Percentiles rank a stretch among this genome's conserved stretches.
These are phyloP conservation scores for Beauveria varroae DNA, from an alignment of 2,329 filamentous ascomycete species.

Conservation along the genomic window DNA sequence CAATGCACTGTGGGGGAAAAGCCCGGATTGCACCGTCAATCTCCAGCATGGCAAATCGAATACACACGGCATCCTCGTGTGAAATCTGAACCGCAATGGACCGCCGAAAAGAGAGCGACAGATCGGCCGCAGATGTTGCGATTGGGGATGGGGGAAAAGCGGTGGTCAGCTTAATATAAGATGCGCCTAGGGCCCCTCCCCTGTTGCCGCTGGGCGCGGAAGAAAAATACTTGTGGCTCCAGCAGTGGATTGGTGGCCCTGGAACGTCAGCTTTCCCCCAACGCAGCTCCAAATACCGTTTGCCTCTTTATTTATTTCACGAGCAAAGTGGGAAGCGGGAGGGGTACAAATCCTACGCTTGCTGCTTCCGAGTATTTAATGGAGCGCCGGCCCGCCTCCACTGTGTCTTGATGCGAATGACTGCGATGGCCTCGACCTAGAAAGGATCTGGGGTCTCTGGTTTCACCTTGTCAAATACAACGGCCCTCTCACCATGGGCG, in stretches of 20 bases:
- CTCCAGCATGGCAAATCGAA: no score
- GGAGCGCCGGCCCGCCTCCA: conserved; percentile 4
- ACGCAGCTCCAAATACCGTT: neutral
- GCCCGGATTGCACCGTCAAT: no score
- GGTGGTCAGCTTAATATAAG: neutral
- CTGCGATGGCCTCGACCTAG: neutral
- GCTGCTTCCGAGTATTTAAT: neutral
- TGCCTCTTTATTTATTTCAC: neutral
- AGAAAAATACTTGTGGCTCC: neutral
- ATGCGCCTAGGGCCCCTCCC: no score
- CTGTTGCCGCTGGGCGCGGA: no score
- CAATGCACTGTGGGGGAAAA: no score
- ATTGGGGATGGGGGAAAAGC: no score
- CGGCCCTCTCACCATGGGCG: neutral
- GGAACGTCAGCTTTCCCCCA: neutral
- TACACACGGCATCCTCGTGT: no score
- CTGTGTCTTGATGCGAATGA: neutral
- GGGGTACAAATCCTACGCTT: no score
- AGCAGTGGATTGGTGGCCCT: neutral
- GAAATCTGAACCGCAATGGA: no score
- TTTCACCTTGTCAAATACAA: neutral
- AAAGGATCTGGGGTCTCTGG: no score
- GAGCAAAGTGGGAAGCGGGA: neutral
- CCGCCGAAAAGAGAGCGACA: neutral
- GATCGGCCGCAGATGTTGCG: neutral